Base-by-base conservation (phyloP, 768 basidiomycete species). In the Asterophora parasitica region DNA sequence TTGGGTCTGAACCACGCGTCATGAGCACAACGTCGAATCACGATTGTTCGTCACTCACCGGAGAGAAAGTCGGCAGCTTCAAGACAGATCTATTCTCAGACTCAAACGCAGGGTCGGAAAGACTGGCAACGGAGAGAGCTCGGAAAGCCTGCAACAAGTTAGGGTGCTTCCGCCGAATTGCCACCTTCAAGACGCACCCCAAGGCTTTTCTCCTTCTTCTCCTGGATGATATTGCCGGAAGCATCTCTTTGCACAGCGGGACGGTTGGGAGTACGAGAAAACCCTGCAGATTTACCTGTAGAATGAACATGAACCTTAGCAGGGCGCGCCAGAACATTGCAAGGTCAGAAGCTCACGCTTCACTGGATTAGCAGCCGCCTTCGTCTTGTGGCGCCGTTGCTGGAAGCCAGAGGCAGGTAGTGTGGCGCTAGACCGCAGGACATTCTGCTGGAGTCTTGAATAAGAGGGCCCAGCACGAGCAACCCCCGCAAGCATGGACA, bases 21-120 rank as follows among this genome's bases (percentile, higher is more conserved):
- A 7, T 38, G 70, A 51, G 27, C 51, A 38, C 32, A 54, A 33
- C 61, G 60, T 44, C 15, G 26, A 26, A 30, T 1, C 34, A 15
- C 10, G 33, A 17, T 48, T 19, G 27, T 41, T 17, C 3, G 17
- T 32, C 28, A 58, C 72, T 56, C 42, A 77, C 77, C 1, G 75
- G 70, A 39, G 65, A 62, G 51, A 81, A 76, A 7, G 55, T 39
- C 7, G 77, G 75, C 6, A 77, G 53, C 2, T 64, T 51, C 9
- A 77, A 62, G 26, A 66, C 62, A 1, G 60, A 58, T 7, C 65
- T 61, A 20, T 56, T 46, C 1, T 73, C 65, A 11, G 62, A 65
- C 49, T 71, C 62, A 44, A 79, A 76, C 11, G 78, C 40, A 0
- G 66, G 63, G 15, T 77, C 63, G 17, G 62, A 65, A 15, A 81